Conservation (phyloP, 345 rosid species). For the Angophora floribunda region DNA sequence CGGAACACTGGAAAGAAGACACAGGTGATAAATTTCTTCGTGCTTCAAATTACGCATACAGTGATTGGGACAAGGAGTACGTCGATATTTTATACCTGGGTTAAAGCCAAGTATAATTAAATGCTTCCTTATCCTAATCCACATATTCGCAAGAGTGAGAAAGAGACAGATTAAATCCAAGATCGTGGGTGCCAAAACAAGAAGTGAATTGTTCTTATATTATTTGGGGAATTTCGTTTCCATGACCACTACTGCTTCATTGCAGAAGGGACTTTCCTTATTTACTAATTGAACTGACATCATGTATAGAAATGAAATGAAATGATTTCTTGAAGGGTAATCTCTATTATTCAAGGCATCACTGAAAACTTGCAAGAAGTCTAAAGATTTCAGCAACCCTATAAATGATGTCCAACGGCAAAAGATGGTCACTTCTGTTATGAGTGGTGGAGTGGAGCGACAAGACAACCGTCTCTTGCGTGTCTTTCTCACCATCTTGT, state of each 20-base stretch:
- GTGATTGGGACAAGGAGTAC: not conserved
- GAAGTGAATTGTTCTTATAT: not conserved
- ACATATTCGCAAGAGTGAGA: not conserved
- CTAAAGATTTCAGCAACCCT: not conserved
- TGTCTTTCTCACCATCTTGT: not conserved
- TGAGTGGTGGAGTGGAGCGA: not conserved
- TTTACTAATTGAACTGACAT: not conserved
- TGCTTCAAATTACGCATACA: not conserved
- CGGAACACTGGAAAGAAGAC: not conserved
- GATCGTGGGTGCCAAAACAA: not conserved
- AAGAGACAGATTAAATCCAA: not conserved
- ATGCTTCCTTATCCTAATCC: not conserved
- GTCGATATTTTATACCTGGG: not conserved
- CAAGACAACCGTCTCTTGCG: not conserved
- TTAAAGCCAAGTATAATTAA: not conserved
- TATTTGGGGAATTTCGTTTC: not conserved
- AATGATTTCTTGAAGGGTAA: not conserved
- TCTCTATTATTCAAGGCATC: not conserved
- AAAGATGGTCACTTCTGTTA: not conserved
- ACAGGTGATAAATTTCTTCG: not conserved
- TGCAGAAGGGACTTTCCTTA: not conserved
- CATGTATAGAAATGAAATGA: not conserved
- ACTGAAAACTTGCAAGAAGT: not conserved
- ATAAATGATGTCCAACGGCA: not conserved
- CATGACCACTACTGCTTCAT: not conserved